Percentiles rank a stretch among this genome's conserved stretches.
Evolutionary conservation across 768 basidiomycete species (phyloP).

Genomic region (Tricholoma bakamatsutake): DNA sequence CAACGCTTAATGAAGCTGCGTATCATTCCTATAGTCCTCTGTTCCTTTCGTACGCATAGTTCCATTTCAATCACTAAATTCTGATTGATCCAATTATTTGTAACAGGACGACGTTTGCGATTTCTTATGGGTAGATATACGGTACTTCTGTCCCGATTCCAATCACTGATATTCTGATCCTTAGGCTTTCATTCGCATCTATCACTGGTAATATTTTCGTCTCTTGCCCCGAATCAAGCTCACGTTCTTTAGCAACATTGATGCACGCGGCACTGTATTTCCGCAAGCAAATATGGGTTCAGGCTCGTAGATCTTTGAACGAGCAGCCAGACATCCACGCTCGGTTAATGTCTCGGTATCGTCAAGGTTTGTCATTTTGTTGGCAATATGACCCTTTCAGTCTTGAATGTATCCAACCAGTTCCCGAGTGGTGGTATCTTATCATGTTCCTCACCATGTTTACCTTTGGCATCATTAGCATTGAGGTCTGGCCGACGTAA

Average conservation of each 20-base stretch:
- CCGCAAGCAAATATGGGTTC: constrained; percentile 73
- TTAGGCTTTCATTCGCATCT: constrained; percentile 64
- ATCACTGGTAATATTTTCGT: constrained; percentile 37
- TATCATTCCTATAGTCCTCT: too few species aligned
- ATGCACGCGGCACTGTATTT: constrained; percentile 69
- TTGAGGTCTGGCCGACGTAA: constrained; percentile 50
- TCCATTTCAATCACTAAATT: too few species aligned
- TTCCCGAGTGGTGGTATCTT: constrained; percentile 85
- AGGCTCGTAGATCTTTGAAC: constrained; percentile 60
- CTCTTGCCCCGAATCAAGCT: too few species aligned
- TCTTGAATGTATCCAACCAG: constrained; percentile 7
- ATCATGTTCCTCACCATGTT: constrained; percentile 66
- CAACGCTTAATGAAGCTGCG: too few species aligned
- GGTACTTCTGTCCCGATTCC: too few species aligned
- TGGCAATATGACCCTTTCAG: too few species aligned
- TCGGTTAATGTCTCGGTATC: constrained; percentile 71
- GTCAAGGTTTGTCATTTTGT: constrained; percentile 25
- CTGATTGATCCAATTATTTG: too few species aligned
- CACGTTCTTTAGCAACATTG: constrained; percentile 39
- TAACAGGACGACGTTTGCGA: constrained; percentile 54
- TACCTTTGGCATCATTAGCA: constrained; percentile 59
- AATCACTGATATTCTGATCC: too few species aligned
- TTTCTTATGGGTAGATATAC: constrained; percentile 51
- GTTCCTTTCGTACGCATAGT: too few species aligned
- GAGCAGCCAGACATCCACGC: constrained; percentile 87